These are phyloP conservation scores for Nadsonia fulvescens DNA, from an alignment of 805 yeast species.

Conservation along the genomic window DNA sequence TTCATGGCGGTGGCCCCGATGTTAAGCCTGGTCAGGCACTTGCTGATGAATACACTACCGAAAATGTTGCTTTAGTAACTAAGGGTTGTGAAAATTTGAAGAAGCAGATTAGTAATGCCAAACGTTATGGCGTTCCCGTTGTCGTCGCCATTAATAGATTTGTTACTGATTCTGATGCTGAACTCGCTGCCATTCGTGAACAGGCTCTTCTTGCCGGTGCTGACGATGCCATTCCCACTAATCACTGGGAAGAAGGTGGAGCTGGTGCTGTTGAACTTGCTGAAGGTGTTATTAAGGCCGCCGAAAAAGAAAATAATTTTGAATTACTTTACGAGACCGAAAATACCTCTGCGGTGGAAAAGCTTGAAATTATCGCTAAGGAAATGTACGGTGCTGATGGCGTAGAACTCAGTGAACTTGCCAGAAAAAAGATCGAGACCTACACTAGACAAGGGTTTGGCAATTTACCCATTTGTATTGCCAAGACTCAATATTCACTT, in stretches of 20 bases:
- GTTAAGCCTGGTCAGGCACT: constrained; percentile 85
- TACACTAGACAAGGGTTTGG: constrained; percentile 80
- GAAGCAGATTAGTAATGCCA: constrained; percentile 78
- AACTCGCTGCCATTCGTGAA: constrained; percentile 59
- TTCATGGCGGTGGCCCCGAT: constrained; percentile 95
- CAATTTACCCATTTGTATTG: constrained; percentile 85
- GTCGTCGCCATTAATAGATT: constrained; percentile 88
- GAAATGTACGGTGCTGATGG: constrained; percentile 87
- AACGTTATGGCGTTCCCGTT: constrained; percentile 74
- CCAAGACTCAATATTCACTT: constrained; percentile 91
- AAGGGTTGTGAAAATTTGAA: constrained; percentile 76
- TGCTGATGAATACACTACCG: constrained; percentile 65
- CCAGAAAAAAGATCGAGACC: constrained; percentile 60
- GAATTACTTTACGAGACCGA: constrained; percentile 53
- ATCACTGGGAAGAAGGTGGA: constrained; percentile 96
- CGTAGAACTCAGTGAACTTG: constrained; percentile 67
- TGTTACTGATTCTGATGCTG: constrained; percentile 64
- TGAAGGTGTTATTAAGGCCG: constrained; percentile 59
- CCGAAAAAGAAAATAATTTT: constrained; percentile 24
- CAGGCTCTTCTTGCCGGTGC: constrained; percentile 89
- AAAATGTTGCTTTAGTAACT: constrained; percentile 60
- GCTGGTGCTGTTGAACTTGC: constrained; percentile 76
- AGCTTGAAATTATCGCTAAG: constrained; percentile 59
- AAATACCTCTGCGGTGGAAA: constrained; percentile 52
- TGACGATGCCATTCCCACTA: constrained; percentile 69